Conservation (phyloP, 306 rosid genomes). For the Pterocarpus santalinus region DNA sequence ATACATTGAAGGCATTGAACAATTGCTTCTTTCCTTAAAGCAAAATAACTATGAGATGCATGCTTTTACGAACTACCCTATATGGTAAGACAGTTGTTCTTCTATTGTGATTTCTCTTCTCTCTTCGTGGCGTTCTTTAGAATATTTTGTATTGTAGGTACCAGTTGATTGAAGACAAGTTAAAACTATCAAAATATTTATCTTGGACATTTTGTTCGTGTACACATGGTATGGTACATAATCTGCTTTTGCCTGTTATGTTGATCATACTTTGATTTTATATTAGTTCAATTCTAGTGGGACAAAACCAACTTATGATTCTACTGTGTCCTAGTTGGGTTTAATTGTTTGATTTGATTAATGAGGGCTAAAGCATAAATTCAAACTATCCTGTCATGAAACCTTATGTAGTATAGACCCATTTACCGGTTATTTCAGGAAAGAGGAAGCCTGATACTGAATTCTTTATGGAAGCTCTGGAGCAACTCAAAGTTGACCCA, state of each 20-base stretch:
- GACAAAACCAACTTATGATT: conserved; percentile 9
- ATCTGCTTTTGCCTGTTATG: conserved; percentile 15
- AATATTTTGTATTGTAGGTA: conserved; percentile 66
- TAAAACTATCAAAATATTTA: conserved; percentile 77
- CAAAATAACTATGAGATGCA: conserved; percentile 86
- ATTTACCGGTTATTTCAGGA: conserved; percentile 64
- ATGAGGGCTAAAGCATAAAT: conserved; percentile 14
- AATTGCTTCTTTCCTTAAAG: conserved; percentile 76
- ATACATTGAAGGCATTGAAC: conserved; percentile 78
- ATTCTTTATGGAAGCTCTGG: conserved; percentile 71
- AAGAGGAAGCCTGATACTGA: conserved; percentile 94
- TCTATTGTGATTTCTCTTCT: conserved; percentile 37
- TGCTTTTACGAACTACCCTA: conserved; percentile 95
- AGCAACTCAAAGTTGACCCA: conserved; percentile 78
- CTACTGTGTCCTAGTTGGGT: conserved; percentile 34
- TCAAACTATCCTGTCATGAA: conserved; percentile 30
- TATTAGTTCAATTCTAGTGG: conserved; percentile 26
- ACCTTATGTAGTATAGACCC: conserved; percentile 26
- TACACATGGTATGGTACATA: conserved; percentile 56
- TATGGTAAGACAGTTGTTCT: conserved; percentile 63
- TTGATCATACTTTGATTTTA: conserved; percentile 29
- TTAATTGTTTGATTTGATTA: conserved; percentile 7
- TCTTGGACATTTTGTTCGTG: conserved; percentile 98
- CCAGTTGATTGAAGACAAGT: conserved; percentile 83
- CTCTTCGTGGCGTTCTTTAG: conserved; percentile 25